phyloP scores from a whole-genome alignment of 2,329 filamentous ascomycete species.

The Leptographium lundbergii region DNA sequence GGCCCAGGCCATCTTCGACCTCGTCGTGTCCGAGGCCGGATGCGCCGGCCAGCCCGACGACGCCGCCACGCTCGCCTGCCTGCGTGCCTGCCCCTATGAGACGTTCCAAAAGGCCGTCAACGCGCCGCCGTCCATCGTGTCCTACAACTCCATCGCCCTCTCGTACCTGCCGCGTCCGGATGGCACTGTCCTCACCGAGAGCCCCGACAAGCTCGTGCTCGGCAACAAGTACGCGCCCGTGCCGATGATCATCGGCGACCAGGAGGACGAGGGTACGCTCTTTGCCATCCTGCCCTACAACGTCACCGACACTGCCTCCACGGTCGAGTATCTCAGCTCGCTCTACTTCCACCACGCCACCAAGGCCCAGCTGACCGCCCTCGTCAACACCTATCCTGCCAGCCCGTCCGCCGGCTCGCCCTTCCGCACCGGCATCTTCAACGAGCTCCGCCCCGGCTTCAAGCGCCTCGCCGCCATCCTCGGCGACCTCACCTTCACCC shows the following conservation, averaged over 20 bases:
- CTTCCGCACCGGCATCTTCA: conserved; percentile 53
- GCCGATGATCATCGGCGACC: conserved; percentile 51
- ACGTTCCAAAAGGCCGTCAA: conserved; percentile 54
- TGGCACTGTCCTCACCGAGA: conserved; percentile 45
- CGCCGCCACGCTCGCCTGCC: conserved; percentile 48
- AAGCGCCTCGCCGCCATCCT: conserved; percentile 65
- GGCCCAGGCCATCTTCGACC: conserved; percentile 51
- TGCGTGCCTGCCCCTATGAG: conserved; percentile 47
- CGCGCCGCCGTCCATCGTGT: conserved; percentile 55
- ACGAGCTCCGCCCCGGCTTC: conserved; percentile 63
- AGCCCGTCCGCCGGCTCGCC: conserved; percentile 49
- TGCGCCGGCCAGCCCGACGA: conserved; percentile 43
- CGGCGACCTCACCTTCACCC: conserved; percentile 63
- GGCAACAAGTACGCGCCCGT: conserved; percentile 36
- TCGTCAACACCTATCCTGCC: conserved; percentile 53
- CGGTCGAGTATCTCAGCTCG: conserved; percentile 48
- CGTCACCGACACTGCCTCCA: conserved; percentile 43
- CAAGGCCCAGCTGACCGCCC: conserved; percentile 31
- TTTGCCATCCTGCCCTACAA: conserved; percentile 60
- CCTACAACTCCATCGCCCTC: conserved; percentile 55
- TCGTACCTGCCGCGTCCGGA: conserved; percentile 67
- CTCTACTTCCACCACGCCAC: conserved; percentile 49
- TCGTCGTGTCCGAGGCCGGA: conserved; percentile 45
- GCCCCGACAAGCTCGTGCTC: conserved; percentile 44
- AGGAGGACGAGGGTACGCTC: conserved; percentile 70